Evolutionary conservation across 1,284 basidiomycete species (phyloP).

Genomic region (Agaricales sp.): DNA sequence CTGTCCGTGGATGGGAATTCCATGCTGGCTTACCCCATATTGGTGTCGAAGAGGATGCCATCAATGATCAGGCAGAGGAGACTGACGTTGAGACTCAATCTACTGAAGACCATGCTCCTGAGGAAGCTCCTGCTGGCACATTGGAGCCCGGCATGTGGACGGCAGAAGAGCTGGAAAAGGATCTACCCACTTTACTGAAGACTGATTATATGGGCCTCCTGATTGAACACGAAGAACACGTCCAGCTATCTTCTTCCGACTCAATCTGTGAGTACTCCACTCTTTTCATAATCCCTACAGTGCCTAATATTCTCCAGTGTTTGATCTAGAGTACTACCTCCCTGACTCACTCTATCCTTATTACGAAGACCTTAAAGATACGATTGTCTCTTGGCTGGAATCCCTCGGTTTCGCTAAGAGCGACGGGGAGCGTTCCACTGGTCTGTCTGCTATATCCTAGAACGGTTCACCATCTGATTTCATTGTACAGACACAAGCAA

Average conservation of each 20-base stretch:
- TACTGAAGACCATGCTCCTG: conserved; percentile 21
- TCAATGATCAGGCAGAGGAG: conserved; percentile 11
- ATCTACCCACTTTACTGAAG: conserved; percentile 58
- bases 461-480: not conserved
- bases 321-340: conserved; percentile 76
- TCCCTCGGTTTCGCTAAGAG: conserved; percentile 51
- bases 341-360: conserved; percentile 74
- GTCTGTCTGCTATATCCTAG: conserved; percentile 20
- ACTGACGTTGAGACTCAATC: conserved; percentile 1
- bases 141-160: conserved; percentile 44
- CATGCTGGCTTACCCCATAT: conserved; percentile 65
- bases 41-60: conserved; percentile 37
- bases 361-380: conserved; percentile 65
- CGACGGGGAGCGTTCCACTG: conserved; percentile 27
- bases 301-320: conserved; percentile 41
- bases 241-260: conserved; percentile 32
- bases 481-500: conserved; percentile 35
- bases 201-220: conserved; percentile 69
- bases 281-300: conserved; percentile 6
- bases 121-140: conserved; percentile 25
- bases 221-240: conserved; percentile 63
- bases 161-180: conserved; percentile 40
- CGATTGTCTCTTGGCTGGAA: conserved; percentile 55
- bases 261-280: conserved; percentile 40
- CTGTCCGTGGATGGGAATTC: conserved; percentile 88